Conservation (phyloP, 495 filamentous ascomycete genomes). For the Aspergillus hancockii region DNA sequence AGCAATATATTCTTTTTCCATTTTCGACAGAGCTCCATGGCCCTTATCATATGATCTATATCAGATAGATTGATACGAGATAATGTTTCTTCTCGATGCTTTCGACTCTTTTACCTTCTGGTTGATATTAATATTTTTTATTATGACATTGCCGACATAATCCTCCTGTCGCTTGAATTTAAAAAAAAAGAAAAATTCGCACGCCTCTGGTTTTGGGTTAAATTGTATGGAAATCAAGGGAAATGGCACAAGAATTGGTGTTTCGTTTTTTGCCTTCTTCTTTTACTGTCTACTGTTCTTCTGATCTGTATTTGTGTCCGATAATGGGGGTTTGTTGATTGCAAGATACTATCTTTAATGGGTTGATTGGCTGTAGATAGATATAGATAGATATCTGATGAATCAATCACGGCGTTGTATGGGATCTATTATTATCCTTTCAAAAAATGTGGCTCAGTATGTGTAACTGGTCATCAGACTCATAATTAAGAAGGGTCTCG, state of each 20-base stretch:
- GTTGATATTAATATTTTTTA: constrained; percentile 12
- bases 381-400: constrained; percentile 3
- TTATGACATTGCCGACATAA: constrained; percentile 9
- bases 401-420: background rate
- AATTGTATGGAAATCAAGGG: constrained; percentile 4
- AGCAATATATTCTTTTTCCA: background rate
- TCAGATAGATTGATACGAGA: constrained; percentile 5
- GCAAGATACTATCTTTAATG: constrained; percentile 4
- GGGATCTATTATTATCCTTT: background rate
- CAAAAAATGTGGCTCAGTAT: background rate
- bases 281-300: background rate
- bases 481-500: no score
- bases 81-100: constrained; percentile 3
- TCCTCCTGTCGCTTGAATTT: background rate
- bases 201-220: constrained; percentile 7
- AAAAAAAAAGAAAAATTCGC: constrained; percentile 1
- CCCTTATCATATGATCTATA: background rate
- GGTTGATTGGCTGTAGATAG: background rate
- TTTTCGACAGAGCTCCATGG: background rate
- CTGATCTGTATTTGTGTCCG: constrained; percentile 1
- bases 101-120: constrained; percentile 6
- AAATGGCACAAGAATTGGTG: background rate
- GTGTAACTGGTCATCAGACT: no score
- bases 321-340: constrained; percentile 1
- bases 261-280: background rate